Evolutionary conservation across 306 rosid species (phyloP), one percentile per base, ranked within the genome.

Genomic region (Prunus dulcis): DNA sequence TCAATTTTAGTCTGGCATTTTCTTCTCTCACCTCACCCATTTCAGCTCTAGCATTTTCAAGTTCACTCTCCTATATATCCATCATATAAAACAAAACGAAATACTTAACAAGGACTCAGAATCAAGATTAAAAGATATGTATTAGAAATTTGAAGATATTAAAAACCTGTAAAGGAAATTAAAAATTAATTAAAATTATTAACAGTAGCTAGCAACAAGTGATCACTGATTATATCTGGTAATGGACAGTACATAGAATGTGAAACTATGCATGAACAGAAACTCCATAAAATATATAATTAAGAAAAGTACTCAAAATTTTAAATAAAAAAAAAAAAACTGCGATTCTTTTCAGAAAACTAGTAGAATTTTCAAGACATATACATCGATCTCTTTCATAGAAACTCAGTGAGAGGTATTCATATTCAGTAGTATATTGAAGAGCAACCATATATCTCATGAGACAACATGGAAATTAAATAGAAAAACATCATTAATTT

Each of bases 11-110:
- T 52, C 83, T 78, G 34, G 64, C 41, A 13, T 82, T 82, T 64
- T 82, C 86, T 70, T 69, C 78, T 20, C 41, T 69, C 12, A 69
- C 77, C 66, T 74, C 78, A 2, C 77, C 73, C 86, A 82, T 69
- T 65, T 74, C 77, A 0, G 80, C 83, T 79, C 75, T 74, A 22
- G 80, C 82, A 74, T 18, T 56, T 69, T 64, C 80, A 63, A 82
- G 80, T 57, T 82, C 83, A 61, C 18, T 50, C 8, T 30, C 75
- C 81, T 74, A 70, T 11, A 25, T 25, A 23, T 18, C 6, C 13
- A 17, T 13, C 14, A 25, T 0, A 60, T 60, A 56, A 18, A 46
- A 64, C 4, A 25, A 4, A 12, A 66, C 65, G 12, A 56, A 49
- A 13, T 4, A 32, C 18, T 43, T 11, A 50, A 23, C 10, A 38